Percentiles rank a stretch among this genome's conserved stretches.
phyloP scores from a whole-genome alignment of 805 yeast genomes.

The Candida krabiensis region DNA sequence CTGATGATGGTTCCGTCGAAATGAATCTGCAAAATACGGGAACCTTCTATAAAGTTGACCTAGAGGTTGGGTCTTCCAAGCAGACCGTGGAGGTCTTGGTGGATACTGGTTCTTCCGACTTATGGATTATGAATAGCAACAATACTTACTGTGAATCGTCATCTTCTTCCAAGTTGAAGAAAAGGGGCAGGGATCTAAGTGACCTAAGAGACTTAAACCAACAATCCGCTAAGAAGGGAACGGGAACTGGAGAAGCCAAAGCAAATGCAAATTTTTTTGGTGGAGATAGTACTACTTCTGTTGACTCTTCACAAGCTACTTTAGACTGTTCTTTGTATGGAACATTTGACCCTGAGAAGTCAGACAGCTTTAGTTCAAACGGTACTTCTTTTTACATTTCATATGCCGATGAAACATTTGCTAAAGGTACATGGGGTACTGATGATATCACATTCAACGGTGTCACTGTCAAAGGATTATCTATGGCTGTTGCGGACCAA shows the following conservation, averaged over 20 bases:
- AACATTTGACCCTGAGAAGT: slow-evolving; percentile 43
- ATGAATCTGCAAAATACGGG: slow-evolving; percentile 38
- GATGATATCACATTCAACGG: slow-evolving; percentile 60
- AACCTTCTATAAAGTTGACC: slow-evolving; percentile 45
- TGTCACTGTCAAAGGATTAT: slow-evolving; percentile 46
- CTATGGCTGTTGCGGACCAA: slow-evolving; percentile 72
- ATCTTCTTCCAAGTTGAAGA: not conserved
- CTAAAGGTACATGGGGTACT: slow-evolving; percentile 56
- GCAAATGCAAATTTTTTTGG: not conserved
- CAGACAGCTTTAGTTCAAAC: slow-evolving; percentile 41
- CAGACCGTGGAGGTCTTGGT: slow-evolving; percentile 56
- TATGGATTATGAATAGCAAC: slow-evolving; percentile 57
- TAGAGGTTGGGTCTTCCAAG: slow-evolving; percentile 56
- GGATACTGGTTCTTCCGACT: slow-evolving; percentile 79
- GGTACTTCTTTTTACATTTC: slow-evolving; percentile 41
- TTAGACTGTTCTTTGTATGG: slow-evolving; percentile 47
- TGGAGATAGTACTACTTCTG: not conserved
- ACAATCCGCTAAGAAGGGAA: not conserved
- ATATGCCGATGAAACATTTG: slow-evolving; percentile 51
- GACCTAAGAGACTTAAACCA: slow-evolving; percentile 9
- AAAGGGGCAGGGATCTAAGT: slow-evolving; percentile 7
- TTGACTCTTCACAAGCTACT: slow-evolving; percentile 15
- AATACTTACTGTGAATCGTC: slow-evolving; percentile 45
- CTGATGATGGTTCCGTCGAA: slow-evolving; percentile 27
- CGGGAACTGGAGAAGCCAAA: not conserved